Evolutionary conservation across 2,329 filamentous ascomycete genomes (phyloP).

Genomic region (Cladophialophora chaetospira): DNA sequence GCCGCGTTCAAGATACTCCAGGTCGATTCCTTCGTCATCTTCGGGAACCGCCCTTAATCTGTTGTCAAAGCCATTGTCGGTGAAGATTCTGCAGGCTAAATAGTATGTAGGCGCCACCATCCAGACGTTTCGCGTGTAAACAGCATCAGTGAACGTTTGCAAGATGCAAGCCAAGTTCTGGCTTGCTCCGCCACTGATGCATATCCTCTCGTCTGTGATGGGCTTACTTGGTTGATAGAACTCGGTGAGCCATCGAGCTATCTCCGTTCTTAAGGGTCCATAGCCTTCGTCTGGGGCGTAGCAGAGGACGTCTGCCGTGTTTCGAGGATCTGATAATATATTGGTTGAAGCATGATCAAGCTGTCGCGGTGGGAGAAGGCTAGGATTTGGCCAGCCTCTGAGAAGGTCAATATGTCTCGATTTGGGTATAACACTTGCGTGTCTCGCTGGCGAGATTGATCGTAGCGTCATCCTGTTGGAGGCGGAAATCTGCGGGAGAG

Average conservation of each 20-base stretch:
- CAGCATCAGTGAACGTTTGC: constrained; percentile 77
- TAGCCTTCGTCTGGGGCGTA: constrained; percentile 81
- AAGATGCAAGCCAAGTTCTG: constrained; percentile 79
- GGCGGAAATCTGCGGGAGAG: neutral
- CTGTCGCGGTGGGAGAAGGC: constrained; percentile 63
- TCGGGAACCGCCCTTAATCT: constrained; percentile 72
- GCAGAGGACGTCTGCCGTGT: constrained; percentile 61
- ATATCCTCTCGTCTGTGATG: constrained; percentile 63
- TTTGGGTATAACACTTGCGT: constrained; percentile 7
- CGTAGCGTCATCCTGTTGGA: constrained; percentile 17
- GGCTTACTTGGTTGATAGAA: constrained; percentile 57
- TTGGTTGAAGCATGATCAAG: constrained; percentile 62
- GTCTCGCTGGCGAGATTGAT: neutral
- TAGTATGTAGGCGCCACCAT: constrained; percentile 81
- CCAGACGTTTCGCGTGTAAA: constrained; percentile 75
- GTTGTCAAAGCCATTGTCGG: constrained; percentile 72
- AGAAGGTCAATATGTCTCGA: constrained; percentile 44
- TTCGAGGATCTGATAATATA: constrained; percentile 19
- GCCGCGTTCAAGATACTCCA: constrained; percentile 59
- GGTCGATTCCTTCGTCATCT: constrained; percentile 74
- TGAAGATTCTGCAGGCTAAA: constrained; percentile 81
- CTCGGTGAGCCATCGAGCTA: constrained; percentile 69
- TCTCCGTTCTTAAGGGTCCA: constrained; percentile 64
- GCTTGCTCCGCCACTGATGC: constrained; percentile 80
- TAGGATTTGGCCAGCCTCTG: constrained; percentile 52